Evolutionary conservation across 768 basidiomycete genomes (phyloP), one percentile per base, ranked within the genome.

Genomic region (Amanita brunnescens): DNA sequence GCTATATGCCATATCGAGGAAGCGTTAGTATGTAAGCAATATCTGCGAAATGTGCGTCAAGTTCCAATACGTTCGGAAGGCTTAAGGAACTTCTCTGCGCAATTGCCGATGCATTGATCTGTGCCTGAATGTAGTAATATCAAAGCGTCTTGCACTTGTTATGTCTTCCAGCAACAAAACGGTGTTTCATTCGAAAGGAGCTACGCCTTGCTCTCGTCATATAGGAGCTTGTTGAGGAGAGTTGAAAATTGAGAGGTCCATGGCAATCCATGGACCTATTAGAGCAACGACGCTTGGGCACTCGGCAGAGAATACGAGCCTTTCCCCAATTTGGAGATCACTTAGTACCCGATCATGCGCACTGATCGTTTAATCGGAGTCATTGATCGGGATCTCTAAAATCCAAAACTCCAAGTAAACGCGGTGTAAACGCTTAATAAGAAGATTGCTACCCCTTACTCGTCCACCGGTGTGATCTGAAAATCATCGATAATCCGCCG

Each of bases 61-160:
- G n/a, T n/a, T n/a, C 91, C 91, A 13, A 95, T 87, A 46, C 93
- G 77, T 64, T 97, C 93, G 9, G 92, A 92, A 64, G 95, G 91
- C 65, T 96, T 96, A 62, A 98, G 71, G 74, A 96, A 97, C 69
- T 98, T 99, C 75, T 97, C 95, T 18, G 92, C 79, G 72, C 95
- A 99, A 71, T 94, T 91, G 68, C 80, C 75, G 41, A 95, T 81
- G 64, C 95, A 99, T 57, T 81, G 78, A 61, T 88, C 87, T 47
- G 44, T 13, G 14, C 48, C 49, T 3, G 39, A 29, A 29, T 37
- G 46, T 8, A 26, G 24, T 69, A 98, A 85, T 62, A 78, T 79
- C 75, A 99, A 75, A 62, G 98, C 97, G 74, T 98, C 95, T 77
- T 95, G 91, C 93, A 99, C 94, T 98, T 45, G n/a, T 52, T 44